A percentile compares a stretch with the other conserved stretches of the same genome.
These are phyloP conservation scores for Monosporascus sp. DNA, from an alignment of 2,329 filamentous ascomycete species.

Conservation along the genomic window DNA sequence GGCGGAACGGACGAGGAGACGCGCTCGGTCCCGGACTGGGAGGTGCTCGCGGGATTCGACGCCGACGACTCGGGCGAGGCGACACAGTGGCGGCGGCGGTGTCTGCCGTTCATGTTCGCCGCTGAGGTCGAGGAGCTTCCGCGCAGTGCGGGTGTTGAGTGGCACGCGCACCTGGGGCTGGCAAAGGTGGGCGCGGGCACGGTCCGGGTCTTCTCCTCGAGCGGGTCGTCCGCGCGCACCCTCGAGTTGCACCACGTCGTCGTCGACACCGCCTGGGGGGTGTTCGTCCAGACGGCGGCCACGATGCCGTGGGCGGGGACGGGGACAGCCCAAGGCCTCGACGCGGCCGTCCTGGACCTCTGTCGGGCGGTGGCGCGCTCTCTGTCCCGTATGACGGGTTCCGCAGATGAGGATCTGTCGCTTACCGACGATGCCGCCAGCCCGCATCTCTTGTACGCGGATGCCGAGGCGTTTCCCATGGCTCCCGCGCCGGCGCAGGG, in stretches of 20 bases:
- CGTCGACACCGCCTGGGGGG: slow-evolving; percentile 12
- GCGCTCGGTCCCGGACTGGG: slow-evolving; percentile 46
- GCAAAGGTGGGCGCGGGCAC: slow-evolving; percentile 25
- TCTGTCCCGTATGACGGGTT: neutral
- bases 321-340: neutral
- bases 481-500: neutral
- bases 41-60: slow-evolving; percentile 33
- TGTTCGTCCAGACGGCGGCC: slow-evolving; percentile 20
- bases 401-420: neutral
- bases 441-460: slow-evolving; percentile 1
- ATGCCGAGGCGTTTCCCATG: neutral
- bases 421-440: neutral
- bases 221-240: neutral
- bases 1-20: slow-evolving; percentile 17
- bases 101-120: slow-evolving; percentile 63
- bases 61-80: slow-evolving; percentile 19
- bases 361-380: neutral
- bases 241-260: slow-evolving; percentile 19
- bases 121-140: slow-evolving; percentile 75
- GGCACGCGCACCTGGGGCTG: slow-evolving; percentile 67
- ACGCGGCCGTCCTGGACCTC: slow-evolving; percentile 1
- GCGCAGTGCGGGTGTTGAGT: slow-evolving; percentile 70
- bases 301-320: slow-evolving; percentile 1
- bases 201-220: slow-evolving; percentile 12
- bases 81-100: slow-evolving; percentile 22